A percentile compares a stretch with the other conserved stretches of the same genome.
These are phyloP conservation scores for Trichoderma breve DNA, from an alignment of 2,329 filamentous ascomycete genomes.

Conservation along the genomic window DNA sequence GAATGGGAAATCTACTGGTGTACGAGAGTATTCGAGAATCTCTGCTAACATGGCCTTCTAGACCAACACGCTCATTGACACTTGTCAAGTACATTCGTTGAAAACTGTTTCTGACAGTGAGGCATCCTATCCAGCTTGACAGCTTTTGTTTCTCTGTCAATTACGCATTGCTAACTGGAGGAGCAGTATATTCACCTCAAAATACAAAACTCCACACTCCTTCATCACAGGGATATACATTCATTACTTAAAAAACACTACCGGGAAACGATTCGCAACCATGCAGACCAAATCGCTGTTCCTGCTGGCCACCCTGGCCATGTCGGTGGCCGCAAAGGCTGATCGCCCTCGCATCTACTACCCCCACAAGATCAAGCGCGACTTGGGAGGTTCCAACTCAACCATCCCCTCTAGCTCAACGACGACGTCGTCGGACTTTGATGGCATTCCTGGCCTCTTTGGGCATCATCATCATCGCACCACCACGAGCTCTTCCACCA, in stretches of 20 bases:
- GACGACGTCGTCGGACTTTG: background rate
- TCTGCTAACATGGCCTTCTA: constrained; percentile 16
- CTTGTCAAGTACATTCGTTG: constrained; percentile 61
- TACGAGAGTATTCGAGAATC: background rate
- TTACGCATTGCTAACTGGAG: background rate
- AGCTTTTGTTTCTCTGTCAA: background rate
- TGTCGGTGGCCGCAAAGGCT: constrained; percentile 44
- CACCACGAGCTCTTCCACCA: background rate
- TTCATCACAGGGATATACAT: constrained; percentile 21
- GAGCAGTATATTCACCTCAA: constrained; percentile 19
- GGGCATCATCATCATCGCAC: background rate
- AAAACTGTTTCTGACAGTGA: constrained; percentile 47
- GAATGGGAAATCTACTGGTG: background rate
- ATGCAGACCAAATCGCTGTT: constrained; percentile 51
- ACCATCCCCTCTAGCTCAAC: constrained; percentile 29
- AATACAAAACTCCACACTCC: constrained; percentile 14
- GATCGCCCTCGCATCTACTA: constrained; percentile 56
- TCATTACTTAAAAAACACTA: constrained; percentile 24
- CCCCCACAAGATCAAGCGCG: constrained; percentile 55
- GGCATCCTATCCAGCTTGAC: constrained; percentile 12
- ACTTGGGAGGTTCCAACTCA: constrained; percentile 40
- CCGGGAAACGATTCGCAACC: constrained; percentile 26
- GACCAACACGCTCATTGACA: constrained; percentile 50
- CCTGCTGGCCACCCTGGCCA: constrained; percentile 49
- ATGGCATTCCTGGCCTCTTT: background rate